These are phyloP conservation scores for Leptomonas pyrrhocoris DNA, from an alignment of 208 protist species.

Conservation along the genomic window DNA sequence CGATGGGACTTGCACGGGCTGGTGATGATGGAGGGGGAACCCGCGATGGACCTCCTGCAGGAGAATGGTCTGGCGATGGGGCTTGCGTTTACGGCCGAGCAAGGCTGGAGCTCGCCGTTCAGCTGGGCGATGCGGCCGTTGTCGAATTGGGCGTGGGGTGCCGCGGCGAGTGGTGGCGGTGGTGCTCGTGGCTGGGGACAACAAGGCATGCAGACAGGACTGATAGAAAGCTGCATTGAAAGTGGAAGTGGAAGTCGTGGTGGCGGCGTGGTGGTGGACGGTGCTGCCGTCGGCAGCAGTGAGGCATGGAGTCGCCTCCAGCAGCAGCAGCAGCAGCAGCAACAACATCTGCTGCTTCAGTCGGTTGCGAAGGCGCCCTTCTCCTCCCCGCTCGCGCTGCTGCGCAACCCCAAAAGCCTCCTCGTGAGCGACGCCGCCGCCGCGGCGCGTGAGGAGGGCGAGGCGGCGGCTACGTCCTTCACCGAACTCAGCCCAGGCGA, in stretches of 20 bases:
- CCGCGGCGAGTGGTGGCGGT: background rate
- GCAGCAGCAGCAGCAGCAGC: slow-evolving; percentile 8
- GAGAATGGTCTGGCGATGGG: slow-evolving; percentile 5
- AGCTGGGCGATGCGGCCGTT: slow-evolving; percentile 10
- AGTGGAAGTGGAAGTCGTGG: background rate
- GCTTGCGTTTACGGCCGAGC: background rate
- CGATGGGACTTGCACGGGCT: slow-evolving; percentile 48
- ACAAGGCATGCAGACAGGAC: no score
- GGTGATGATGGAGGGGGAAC: slow-evolving; percentile 7
- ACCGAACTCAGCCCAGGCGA: slow-evolving; percentile 28
- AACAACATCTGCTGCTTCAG: background rate
- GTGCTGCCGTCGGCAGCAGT: background rate
- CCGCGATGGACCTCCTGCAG: slow-evolving; percentile 21
- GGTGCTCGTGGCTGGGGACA: no score
- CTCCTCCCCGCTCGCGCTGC: slow-evolving; percentile 5
- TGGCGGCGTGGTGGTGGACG: background rate
- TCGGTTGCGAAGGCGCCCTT: background rate
- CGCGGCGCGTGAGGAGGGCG: background rate
- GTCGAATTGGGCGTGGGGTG: background rate
- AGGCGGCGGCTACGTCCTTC: background rate
- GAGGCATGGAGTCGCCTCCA: background rate
- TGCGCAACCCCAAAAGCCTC: slow-evolving; percentile 5
- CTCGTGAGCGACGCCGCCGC: background rate
- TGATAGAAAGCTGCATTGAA: no score
- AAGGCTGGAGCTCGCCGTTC: slow-evolving; percentile 3